A percentile compares a stretch with the other conserved stretches of the same genome.
These are phyloP conservation scores for Termitomyces sp. DNA, from an alignment of 768 basidiomycete species.

Conservation along the genomic window DNA sequence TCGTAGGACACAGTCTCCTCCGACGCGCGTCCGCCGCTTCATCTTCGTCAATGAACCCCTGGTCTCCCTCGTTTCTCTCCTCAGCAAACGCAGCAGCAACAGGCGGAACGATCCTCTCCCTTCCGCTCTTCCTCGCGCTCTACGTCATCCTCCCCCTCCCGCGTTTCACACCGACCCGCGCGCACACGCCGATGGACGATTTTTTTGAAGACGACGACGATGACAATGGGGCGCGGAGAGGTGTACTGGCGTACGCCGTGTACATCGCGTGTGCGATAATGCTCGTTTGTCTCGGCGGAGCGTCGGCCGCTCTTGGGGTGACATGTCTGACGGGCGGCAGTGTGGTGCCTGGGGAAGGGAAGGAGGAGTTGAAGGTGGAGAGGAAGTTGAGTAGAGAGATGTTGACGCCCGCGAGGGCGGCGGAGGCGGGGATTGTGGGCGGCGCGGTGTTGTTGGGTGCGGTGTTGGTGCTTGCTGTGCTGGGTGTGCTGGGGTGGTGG, in stretches of 20 bases:
- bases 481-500: constrained; percentile 11
- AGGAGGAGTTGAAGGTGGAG: not conserved
- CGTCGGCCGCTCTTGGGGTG: not conserved
- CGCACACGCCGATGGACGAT: not conserved
- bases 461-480: constrained; percentile 3
- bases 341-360: no score
- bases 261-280: not conserved
- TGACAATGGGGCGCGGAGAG: no score
- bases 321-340: not conserved
- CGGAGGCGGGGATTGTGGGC: constrained; percentile 27
- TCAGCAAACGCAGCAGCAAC: constrained; percentile 27
- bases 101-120: constrained; percentile 27
- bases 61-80: constrained; percentile 19
- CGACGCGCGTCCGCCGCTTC: constrained; percentile 10
- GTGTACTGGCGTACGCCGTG: not conserved
- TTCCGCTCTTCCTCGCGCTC: constrained; percentile 26
- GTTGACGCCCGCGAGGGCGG: constrained; percentile 22
- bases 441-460: constrained; percentile 19
- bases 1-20: constrained; percentile 26
- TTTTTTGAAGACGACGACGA: not conserved
- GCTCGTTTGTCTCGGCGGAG: not conserved
- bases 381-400: constrained; percentile 4
- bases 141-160: constrained; percentile 21
- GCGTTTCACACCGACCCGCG: not conserved
- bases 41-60: constrained; percentile 2